Evolutionary conservation across 306 rosid species (phyloP).

Genomic region (Fagus sylvatica): DNA sequence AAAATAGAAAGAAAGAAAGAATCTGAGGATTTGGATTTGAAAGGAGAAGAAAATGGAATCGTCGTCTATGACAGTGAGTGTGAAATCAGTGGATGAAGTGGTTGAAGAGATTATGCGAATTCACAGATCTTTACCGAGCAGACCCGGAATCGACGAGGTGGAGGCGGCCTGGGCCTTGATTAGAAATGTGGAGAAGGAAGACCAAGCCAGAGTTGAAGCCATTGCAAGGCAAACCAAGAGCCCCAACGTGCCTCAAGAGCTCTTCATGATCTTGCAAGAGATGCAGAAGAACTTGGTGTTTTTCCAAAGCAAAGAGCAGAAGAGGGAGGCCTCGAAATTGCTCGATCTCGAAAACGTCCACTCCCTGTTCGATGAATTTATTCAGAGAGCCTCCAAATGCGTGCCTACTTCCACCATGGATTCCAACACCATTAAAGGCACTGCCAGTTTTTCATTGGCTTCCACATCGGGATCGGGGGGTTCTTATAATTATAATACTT

Average conservation of each 20-base stretch:
- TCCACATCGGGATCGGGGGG: constrained; percentile 23
- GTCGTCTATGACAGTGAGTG: constrained; percentile 19
- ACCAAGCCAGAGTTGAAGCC: constrained; percentile 58
- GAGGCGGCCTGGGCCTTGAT: constrained; percentile 68
- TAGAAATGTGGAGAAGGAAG: constrained; percentile 61
- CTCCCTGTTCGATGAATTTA: constrained; percentile 61
- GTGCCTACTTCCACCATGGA: constrained; percentile 36
- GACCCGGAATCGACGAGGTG: constrained; percentile 74
- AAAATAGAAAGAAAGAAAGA: background rate
- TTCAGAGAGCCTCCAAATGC: constrained; percentile 82
- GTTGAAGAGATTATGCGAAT: constrained; percentile 80
- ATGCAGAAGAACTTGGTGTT: constrained; percentile 58
- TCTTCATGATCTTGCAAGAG: constrained; percentile 69
- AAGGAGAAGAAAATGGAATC: background rate
- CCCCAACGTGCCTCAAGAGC: constrained; percentile 63
- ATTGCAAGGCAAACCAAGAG: constrained; percentile 51
- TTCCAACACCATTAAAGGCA: constrained; percentile 15
- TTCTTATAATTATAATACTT: constrained; percentile 18
- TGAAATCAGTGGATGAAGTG: constrained; percentile 48
- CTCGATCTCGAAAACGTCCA: constrained; percentile 75
- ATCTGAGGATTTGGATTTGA: background rate
- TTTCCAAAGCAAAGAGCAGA: constrained; percentile 63
- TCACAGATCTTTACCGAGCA: constrained; percentile 63
- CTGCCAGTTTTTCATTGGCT: constrained; percentile 22
- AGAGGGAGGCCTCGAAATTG: constrained; percentile 61